Evolutionary conservation across 2,329 filamentous ascomycete genomes (phyloP).

Genomic region (Exophiala mesophila): DNA sequence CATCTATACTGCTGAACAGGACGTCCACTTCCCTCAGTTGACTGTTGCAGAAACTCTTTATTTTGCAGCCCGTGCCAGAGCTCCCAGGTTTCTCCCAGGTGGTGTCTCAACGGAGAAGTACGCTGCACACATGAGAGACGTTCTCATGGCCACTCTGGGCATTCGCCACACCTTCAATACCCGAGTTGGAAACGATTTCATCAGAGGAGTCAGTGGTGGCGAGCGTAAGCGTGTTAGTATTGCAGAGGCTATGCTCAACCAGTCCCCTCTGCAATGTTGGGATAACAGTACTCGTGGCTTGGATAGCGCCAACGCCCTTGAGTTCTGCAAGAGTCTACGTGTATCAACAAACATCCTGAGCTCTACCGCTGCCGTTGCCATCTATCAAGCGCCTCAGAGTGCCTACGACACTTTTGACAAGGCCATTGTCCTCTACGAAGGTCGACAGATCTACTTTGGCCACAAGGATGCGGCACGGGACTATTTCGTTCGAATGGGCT

Average conservation of each 20-base stretch:
- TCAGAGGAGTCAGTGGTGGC: constrained; percentile 60
- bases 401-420: constrained; percentile 67
- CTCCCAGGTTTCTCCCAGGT: constrained; percentile 38
- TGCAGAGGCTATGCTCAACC: constrained; percentile 47
- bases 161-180: constrained; percentile 41
- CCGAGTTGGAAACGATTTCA: constrained; percentile 52
- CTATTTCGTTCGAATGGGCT: constrained; percentile 68
- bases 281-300: constrained; percentile 50
- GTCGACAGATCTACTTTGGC: constrained; percentile 73
- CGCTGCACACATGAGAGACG: constrained; percentile 40
- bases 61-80: constrained; percentile 52
- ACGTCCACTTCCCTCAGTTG: constrained; percentile 74
- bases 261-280: constrained; percentile 42
- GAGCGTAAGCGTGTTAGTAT: constrained; percentile 59
- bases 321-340: constrained; percentile 53
- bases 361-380: constrained; percentile 51
- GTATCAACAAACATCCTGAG: constrained; percentile 47
- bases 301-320: constrained; percentile 54
- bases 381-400: constrained; percentile 51
- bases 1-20: constrained; percentile 80
- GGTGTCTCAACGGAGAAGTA: constrained; percentile 41
- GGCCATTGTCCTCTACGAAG: constrained; percentile 68
- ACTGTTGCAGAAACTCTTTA: constrained; percentile 71
- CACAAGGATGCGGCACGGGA: constrained; percentile 54
- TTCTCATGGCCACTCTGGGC: constrained; percentile 50